Evolutionary conservation across 371 early-diverging fungal genomes (phyloP).

Genomic region (Choanephora cucurbitarum): DNA sequence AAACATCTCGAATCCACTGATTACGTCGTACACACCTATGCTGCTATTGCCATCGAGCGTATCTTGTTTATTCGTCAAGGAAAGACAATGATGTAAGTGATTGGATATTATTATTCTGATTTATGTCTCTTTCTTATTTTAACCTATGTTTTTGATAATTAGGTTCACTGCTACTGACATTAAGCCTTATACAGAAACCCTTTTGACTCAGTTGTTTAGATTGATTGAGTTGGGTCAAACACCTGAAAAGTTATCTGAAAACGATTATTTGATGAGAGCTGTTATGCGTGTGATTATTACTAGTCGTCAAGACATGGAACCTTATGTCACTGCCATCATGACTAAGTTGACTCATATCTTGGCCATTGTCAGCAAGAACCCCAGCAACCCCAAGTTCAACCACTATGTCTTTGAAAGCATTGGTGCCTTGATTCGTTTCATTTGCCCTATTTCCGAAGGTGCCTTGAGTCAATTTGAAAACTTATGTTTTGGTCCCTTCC

Average conservation of each 20-base stretch:
- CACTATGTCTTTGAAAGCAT: slow-evolving; percentile 95
- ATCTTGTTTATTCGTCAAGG: slow-evolving; percentile 81
- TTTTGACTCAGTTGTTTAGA: slow-evolving; percentile 77
- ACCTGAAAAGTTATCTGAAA: slow-evolving; percentile 91
- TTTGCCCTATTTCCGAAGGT: slow-evolving; percentile 60
- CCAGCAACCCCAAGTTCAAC: slow-evolving; percentile 96
- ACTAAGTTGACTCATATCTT: slow-evolving; percentile 74
- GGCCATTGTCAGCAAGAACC: slow-evolving; percentile 88
- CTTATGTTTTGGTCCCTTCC: slow-evolving; percentile 77
- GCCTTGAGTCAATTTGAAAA: slow-evolving; percentile 82
- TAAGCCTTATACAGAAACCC: slow-evolving; percentile 62
- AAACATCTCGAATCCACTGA: slow-evolving; percentile 78
- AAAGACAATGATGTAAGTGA: slow-evolving; percentile 61
- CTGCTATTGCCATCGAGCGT: slow-evolving; percentile 90
- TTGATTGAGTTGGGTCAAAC: slow-evolving; percentile 67
- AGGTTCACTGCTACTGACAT: slow-evolving; percentile 77
- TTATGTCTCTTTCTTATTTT: not conserved
- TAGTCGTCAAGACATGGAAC: slow-evolving; percentile 69
- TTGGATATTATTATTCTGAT: not conserved
- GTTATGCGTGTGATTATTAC: slow-evolving; percentile 84
- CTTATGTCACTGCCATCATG: slow-evolving; percentile 72
- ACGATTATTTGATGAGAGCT: slow-evolving; percentile 92
- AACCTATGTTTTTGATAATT: not conserved
- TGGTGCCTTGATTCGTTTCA: slow-evolving; percentile 81
- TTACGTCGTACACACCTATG: slow-evolving; percentile 90